Base-by-base conservation (phyloP, 1,284 basidiomycete species). In the Cutaneotrichosporon daszewskae region DNA sequence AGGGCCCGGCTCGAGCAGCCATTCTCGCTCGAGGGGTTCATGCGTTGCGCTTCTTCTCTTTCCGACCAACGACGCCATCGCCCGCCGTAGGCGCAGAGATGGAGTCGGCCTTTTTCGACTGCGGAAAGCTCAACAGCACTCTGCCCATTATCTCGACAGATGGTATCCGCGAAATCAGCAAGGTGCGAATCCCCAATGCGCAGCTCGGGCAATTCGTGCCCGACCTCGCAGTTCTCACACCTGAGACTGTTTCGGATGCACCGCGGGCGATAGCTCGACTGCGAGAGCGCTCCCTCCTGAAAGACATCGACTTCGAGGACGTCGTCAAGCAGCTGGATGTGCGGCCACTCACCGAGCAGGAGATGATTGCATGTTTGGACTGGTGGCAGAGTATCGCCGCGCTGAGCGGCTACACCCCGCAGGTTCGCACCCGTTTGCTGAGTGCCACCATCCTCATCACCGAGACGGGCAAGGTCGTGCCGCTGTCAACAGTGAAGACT, bases 11-110 rank as follows among this genome's bases (percentile, higher is more conserved):
- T 78, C 26, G 85, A 79, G 82, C 72, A 75, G 26, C 76, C 72
- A 27, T 77, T 71, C n/a, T 66, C n/a, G 70, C 72, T 17, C 78
- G 83, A 10, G 85, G 83, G 10, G 72, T 92, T 13, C 92, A 98
- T 58, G 79, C 84, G 5, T 76, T 97, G 51, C 83, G 82, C 53
- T 90, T 97, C 72, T 90, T 96, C 75, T 84, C 84, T 1, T 95
- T 89, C 68, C 77, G 83, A 53, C 72, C 77, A 1, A 92, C 91
- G 0, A 92, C 91, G 0, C 95, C 94, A 0, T 90, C 88, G 0
- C 69, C 81, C 1, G 79, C 87, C 37, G 87, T 98, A n/a, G 83
- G 87, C 0, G 72, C 73, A n/a, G 69, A 82, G 11, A 77, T 95
- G 47, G 85, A 92, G 66, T 73, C 77, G 0, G 81, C 84, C 2